Percentiles rank a stretch among this genome's conserved stretches.
phyloP scores from a whole-genome alignment of 352 stramenopile species.

The Phytophthora sp. region DNA sequence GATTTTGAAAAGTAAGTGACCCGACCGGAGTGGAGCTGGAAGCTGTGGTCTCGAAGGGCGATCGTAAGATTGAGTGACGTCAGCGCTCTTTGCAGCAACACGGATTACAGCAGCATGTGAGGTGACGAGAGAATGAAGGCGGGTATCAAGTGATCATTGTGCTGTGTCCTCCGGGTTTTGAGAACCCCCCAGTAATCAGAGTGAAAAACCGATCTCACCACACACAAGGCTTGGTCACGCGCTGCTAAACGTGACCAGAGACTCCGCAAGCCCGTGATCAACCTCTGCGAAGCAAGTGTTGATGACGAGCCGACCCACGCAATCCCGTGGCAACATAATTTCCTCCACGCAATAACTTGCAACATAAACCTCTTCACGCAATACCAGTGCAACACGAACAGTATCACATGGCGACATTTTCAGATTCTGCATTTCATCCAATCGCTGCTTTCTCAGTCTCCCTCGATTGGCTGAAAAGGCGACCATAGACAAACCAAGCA shows the following conservation, averaged over 20 bases:
- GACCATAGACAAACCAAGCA: not conserved
- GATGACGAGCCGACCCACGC: constrained; percentile 1
- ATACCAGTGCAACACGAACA: not conserved
- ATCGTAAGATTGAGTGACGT: too few relatives aligned
- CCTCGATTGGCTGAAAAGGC: constrained; percentile 2
- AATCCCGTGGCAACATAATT: not conserved
- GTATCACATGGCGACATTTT: not conserved
- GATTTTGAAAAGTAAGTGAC: constrained; percentile 17
- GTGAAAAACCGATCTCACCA: too few relatives aligned
- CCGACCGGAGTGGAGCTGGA: not conserved
- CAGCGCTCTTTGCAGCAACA: too few relatives aligned
- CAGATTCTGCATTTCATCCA: not conserved
- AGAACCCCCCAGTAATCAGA: too few relatives aligned
- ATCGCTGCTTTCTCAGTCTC: not conserved
- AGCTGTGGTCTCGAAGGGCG: too few relatives aligned
- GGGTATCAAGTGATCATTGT: constrained; percentile 10
- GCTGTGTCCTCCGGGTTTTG: too few relatives aligned
- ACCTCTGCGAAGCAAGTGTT: not conserved
- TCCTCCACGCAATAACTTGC: not conserved
- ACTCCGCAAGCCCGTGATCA: not conserved
- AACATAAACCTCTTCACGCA: not conserved
- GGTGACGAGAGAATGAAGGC: constrained; percentile 11
- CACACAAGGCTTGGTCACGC: not conserved
- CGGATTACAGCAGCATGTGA: too few relatives aligned
- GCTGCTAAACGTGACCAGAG: not conserved